Base-by-base conservation (phyloP, 2,329 filamentous ascomycete species). In the Chaetomiaceae sp. region DNA sequence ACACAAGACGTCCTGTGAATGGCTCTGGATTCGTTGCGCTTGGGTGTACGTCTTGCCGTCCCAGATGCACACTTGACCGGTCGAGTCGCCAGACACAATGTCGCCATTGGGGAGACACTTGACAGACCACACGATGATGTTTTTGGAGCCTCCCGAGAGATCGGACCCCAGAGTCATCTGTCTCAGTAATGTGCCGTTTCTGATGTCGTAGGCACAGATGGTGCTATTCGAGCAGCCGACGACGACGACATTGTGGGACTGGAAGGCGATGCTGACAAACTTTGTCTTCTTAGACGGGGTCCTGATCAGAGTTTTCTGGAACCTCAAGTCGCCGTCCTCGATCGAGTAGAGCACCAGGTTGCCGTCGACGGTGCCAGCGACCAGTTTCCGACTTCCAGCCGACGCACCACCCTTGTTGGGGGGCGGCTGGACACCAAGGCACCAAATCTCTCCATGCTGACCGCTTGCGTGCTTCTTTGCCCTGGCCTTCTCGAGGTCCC, bases 381-480 rank as follows among this genome's bases (percentile, higher is more conserved):
- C 86, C 35, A 99, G 77, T 64, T 88, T 86, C 64, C 71, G 73
- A 44, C 66, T 59, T 43, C 56, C 56, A 49, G 9, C 10, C 30
- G 54, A 34, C 8, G 53, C 48, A 34, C 58, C 58, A 23, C 60
- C 57, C 37, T 62, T 63, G 41, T 58, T 58, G 52, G 73, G 70
- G 57, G 75, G 73, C 3, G 92, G 93, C 70, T 96, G 92, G 13
- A 86, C 87, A 52, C 88, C 89, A 62, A 99, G 80, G 70, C 92
- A 97, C 93, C 93, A 99, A 55, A 97, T 92, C 64, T 96, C 91
- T 58, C 90, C 91, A 68, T 95, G 89, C 68, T 95, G 95, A 40
- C 92, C 93, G 62, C 87, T 90, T 16, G 89, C 89, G 68, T 95
- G 87, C 53, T 86, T 82, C 70, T 86, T 80, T 10, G 90, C 87